Percentiles rank a stretch among this genome's conserved stretches.
Conservation (phyloP, 2,329 filamentous ascomycete genomes). For the Malbranchea zuffiana region DNA sequence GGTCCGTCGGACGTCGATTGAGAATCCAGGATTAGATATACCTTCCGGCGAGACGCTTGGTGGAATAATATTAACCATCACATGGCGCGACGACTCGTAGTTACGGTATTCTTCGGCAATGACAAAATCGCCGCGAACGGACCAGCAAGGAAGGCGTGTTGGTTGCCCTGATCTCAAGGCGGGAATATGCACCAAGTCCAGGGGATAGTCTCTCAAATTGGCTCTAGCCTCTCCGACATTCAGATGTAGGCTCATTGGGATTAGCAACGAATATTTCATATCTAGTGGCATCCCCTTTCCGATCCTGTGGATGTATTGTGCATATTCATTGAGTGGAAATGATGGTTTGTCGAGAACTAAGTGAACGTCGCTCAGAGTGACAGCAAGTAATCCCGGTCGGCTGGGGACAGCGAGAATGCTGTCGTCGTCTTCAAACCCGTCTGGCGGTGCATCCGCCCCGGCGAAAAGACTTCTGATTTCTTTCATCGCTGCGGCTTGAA, state of each 20-base stretch:
- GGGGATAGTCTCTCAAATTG: slow-evolving; percentile 82
- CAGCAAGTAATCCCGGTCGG: slow-evolving; percentile 70
- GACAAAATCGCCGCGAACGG: slow-evolving; percentile 81
- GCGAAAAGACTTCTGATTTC: slow-evolving; percentile 72
- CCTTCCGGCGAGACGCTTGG: slow-evolving; percentile 49
- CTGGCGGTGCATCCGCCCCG: slow-evolving; percentile 67
- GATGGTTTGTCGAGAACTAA: slow-evolving; percentile 84
- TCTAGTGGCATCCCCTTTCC: slow-evolving; percentile 95
- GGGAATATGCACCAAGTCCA: slow-evolving; percentile 85
- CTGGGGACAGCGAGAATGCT: slow-evolving; percentile 75
- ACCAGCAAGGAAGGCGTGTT: slow-evolving; percentile 66
- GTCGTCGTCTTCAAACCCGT: slow-evolving; percentile 73
- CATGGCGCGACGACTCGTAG: slow-evolving; percentile 64
- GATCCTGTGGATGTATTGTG: slow-evolving; percentile 72
- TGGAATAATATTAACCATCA: slow-evolving; percentile 75
- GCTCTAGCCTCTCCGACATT: slow-evolving; percentile 82
- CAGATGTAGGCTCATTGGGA: slow-evolving; percentile 82
- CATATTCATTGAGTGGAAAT: slow-evolving; percentile 70
- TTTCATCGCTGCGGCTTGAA: slow-evolving; percentile 61
- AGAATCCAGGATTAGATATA: slow-evolving; percentile 53
- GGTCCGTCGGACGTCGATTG: slow-evolving; percentile 77
- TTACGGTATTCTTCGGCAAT: slow-evolving; percentile 88
- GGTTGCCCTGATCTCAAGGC: slow-evolving; percentile 70
- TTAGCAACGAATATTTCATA: slow-evolving; percentile 78
- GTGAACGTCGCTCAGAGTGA: slow-evolving; percentile 72